A percentile compares a stretch with the other conserved stretches of the same genome.
Evolutionary conservation across 345 rosid genomes (phyloP).

Genomic region (Carallia pectinifolia): DNA sequence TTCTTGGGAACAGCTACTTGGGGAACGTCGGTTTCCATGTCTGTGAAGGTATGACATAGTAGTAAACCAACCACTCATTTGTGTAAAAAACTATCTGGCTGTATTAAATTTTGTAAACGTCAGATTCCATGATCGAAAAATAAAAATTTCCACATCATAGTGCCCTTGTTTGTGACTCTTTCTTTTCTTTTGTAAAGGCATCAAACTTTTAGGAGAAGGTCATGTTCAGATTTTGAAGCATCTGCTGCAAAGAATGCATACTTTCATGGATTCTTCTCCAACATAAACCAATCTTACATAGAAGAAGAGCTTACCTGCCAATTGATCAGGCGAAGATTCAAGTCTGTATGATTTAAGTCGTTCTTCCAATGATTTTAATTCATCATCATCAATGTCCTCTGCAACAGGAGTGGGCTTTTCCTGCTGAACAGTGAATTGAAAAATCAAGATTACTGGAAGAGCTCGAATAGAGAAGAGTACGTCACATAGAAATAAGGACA

Average conservation of each 20-base stretch:
- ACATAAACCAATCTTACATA: neutral
- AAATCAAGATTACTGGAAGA: conserved; percentile 4
- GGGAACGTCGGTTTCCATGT: conserved; percentile 42
- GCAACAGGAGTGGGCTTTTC: conserved; percentile 5
- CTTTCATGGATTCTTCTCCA: neutral
- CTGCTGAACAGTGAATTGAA: conserved; percentile 17
- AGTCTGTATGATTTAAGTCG: conserved; percentile 69
- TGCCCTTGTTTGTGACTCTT: too few species aligned
- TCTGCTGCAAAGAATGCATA: too few species aligned
- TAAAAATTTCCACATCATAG: neutral
- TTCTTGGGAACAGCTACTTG: conserved; percentile 31
- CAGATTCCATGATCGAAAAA: too few species aligned
- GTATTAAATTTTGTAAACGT: too few species aligned
- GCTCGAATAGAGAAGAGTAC: conserved; percentile 1
- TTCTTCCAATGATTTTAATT: conserved; percentile 58
- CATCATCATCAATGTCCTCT: conserved; percentile 50
- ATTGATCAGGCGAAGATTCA: conserved; percentile 58
- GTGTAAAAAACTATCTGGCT: too few species aligned
- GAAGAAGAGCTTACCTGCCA: conserved; percentile 43
- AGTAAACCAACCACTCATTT: neutral
- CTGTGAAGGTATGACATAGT: conserved; percentile 29
- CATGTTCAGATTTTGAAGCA: too few species aligned
- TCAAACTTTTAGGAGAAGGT: too few species aligned
- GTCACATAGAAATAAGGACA: conserved; percentile 3
- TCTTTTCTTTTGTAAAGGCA: too few species aligned